Evolutionary conservation across 2,329 filamentous ascomycete genomes (phyloP).

Genomic region (Xylariaceae sp.): DNA sequence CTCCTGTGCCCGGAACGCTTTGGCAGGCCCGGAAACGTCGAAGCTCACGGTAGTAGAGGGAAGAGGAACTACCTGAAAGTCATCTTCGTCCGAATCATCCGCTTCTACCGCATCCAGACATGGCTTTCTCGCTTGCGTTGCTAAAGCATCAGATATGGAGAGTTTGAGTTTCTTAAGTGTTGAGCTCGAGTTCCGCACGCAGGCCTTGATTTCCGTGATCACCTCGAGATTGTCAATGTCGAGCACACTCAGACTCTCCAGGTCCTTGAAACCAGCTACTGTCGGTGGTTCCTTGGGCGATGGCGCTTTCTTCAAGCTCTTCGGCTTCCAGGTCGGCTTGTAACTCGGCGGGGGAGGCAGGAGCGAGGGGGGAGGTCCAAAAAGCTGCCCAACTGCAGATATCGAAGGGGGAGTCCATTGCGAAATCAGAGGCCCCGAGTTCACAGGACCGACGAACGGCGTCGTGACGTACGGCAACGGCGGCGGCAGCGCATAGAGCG

Average conservation of each 20-base stretch:
- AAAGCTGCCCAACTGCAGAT: not conserved
- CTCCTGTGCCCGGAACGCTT: slow-evolving; percentile 41
- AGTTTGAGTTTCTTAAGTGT: slow-evolving; percentile 48
- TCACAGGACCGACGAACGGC: not conserved
- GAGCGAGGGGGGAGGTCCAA: not conserved
- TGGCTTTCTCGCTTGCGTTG: slow-evolving; percentile 37
- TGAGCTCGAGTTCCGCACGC: slow-evolving; percentile 45
- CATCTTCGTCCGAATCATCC: slow-evolving; percentile 49
- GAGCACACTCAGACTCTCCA: slow-evolving; percentile 46
- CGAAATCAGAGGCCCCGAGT: not conserved
- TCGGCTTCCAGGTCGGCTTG: slow-evolving; percentile 29
- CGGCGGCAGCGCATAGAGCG: slow-evolving; percentile 41
- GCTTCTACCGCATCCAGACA: slow-evolving; percentile 29
- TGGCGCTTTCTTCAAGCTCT: slow-evolving; percentile 22
- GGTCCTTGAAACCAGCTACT: slow-evolving; percentile 47
- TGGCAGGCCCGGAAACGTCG: slow-evolving; percentile 31
- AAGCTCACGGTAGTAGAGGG: slow-evolving; percentile 5
- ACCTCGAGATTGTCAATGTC: slow-evolving; percentile 54
- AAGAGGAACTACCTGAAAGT: slow-evolving; percentile 39
- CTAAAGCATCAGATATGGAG: slow-evolving; percentile 50
- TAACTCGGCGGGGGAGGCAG: slow-evolving; percentile 19
- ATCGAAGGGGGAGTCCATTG: not conserved
- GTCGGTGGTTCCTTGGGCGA: slow-evolving; percentile 38
- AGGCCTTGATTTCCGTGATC: slow-evolving; percentile 46
- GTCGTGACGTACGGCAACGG: slow-evolving; percentile 31